Conservation (phyloP, 2,329 filamentous ascomycete genomes). For the Penicillium corylophilum region DNA sequence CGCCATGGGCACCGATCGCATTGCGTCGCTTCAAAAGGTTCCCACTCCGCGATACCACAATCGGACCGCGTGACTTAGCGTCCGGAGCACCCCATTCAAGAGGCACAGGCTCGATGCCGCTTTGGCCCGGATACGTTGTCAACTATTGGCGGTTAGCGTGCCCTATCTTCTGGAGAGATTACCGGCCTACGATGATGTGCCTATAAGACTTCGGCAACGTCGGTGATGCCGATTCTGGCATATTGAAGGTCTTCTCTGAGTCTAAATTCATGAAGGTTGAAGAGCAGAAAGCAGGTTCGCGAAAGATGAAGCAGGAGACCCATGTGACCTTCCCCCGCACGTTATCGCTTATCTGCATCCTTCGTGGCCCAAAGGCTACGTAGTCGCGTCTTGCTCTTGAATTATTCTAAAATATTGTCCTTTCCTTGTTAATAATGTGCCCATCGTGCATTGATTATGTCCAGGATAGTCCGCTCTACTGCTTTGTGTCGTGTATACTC, state of each 20-base stretch:
- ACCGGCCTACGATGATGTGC: conserved; percentile 34
- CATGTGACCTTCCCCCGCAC: conserved; percentile 35
- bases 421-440: not conserved
- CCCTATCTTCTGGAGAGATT: not conserved
- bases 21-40: conserved; percentile 36
- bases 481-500: not conserved
- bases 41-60: conserved; percentile 65
- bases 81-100: conserved; percentile 85
- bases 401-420: not conserved
- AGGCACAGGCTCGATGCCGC: conserved; percentile 85
- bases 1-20: conserved; percentile 72
- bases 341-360: conserved; percentile 24
- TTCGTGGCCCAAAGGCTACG: not conserved
- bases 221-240: conserved; percentile 19
- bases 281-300: not conserved
- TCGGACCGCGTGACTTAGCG: conserved; percentile 73
- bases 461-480: not conserved
- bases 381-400: not conserved
- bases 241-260: conserved; percentile 18
- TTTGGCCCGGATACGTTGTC: conserved; percentile 89
- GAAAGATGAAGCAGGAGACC: conserved; percentile 9
- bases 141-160: conserved; percentile 38
- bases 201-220: conserved; percentile 29
- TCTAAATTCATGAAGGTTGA: conserved; percentile 19
- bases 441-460: not conserved